These are phyloP conservation scores for Mycena haematopus DNA, from an alignment of 768 basidiomycete species.

Conservation along the genomic window DNA sequence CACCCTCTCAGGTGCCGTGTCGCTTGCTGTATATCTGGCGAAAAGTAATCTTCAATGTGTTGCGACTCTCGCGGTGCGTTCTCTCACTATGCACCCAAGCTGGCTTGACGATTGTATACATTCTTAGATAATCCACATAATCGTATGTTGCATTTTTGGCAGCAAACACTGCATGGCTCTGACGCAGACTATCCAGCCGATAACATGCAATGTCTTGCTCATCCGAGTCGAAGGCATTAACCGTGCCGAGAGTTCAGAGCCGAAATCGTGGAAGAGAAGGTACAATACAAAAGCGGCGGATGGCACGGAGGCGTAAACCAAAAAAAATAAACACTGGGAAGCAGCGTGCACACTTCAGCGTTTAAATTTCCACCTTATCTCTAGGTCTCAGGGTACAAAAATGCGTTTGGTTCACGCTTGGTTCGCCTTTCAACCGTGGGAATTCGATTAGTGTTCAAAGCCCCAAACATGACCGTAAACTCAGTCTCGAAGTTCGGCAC, in stretches of 20 bases:
- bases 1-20: constrained; percentile 10
- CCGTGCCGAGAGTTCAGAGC: not conserved
- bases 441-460: too few relatives aligned
- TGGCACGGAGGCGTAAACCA: too few relatives aligned
- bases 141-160: not conserved
- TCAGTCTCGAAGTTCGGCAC: too few relatives aligned
- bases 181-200: constrained; percentile 8
- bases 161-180: not conserved
- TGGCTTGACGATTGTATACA: not conserved
- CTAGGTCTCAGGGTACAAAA: too few relatives aligned
- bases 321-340: too few relatives aligned
- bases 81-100: not conserved
- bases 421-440: too few relatives aligned
- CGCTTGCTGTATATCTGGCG: constrained; percentile 13
- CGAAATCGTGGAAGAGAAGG: too few relatives aligned
- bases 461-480: too few relatives aligned
- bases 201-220: constrained; percentile 22
- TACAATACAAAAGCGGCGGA: too few relatives aligned
- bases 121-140: constrained; percentile 1
- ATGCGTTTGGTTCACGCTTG: too few relatives aligned
- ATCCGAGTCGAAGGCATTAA: constrained; percentile 12
- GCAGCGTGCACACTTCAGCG: too few relatives aligned
- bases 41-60: constrained; percentile 19
- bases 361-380: too few relatives aligned
- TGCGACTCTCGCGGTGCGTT: constrained; percentile 10